Base-by-base conservation (phyloP, 2,329 filamentous ascomycete genomes). In the Exserohilum rostratum region DNA sequence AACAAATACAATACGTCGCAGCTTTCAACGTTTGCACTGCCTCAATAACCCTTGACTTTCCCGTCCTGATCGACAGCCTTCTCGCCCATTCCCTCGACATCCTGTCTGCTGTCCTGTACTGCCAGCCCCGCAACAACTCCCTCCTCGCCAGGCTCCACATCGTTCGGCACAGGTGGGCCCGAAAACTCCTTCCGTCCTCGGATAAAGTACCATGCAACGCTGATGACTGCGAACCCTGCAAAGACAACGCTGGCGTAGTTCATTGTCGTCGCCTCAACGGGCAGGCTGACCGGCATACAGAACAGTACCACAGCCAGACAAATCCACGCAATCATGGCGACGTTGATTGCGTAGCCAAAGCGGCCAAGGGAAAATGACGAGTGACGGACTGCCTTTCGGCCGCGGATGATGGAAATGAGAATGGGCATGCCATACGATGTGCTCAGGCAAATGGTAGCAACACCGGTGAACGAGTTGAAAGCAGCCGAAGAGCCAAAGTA, bases 401-500 rank as follows among this genome's bases (percentile, higher is more conserved):
- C 82, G 13, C 87, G 84, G 1, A 91, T 64, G 3, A 93, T 76
- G 10, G 83, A 88, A 53, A 93, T 87, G 10, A 91, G 76, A 50
- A 93, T 90, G 0, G 90, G 90, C 13, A 91, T 81, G 12, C 87
- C 89, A 71, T 93, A 93, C 0, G 88, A 90, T 3, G 87, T 86
- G 0, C 86, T 88, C 0, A 93, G 82, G 61, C 89, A 91, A 69
- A 93, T 91, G 4, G 89, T 92, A 1, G 89, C 90, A 1, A 91
- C 89, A 25, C 89, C 89, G 0, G 89, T 92, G 74, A 93, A 92
- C 9, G 86, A 87, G 78, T 88, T 89, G 78, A 93, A 93, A 0
- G 90, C 90, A 0, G 89, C 88, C 0, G 85, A 83, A 1, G 87
- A 90, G 9, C 90, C 90, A 60, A 93, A 91, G 77, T 90, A 93